Base-by-base conservation (phyloP, 768 basidiomycete species). In the Lanmaoa rubissima region DNA sequence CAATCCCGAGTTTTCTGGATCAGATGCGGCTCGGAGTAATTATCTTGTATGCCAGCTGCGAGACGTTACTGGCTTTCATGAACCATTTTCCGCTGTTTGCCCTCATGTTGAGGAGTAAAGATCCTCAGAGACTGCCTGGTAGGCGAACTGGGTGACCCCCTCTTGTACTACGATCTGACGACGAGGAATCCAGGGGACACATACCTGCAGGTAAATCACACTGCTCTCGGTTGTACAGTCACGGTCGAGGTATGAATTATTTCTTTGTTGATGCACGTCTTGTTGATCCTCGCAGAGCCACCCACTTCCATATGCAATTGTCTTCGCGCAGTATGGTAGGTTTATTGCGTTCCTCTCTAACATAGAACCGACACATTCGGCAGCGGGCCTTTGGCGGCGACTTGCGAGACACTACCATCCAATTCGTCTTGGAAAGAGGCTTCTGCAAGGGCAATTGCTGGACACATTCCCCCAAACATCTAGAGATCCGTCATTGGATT, bases 61-160 rank as follows among this genome's bases (percentile, higher is more conserved):
- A 90, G 61, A 83, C 82, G 0, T 71, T 80, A 2, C 75, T 94
- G 24, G 86, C 85, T 0, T 86, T 94, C 60, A 82, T 98, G 78
- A 95, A 97, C 59, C 87, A 93, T 61, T 97, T 97, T 60, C 94
- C 96, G 1, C 75, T 98, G 3, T 98, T 98, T 69, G 88, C 88
- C 0, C 69, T 98, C 31, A 85, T 95, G 81, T 69, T 98, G 32
- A 78, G 92, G 28, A 61, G 85, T 9, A 97, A 98, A 70, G 92
- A 96, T 66, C 86, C 92, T 1, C 79, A 80, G 63, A 78, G 96
- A 31, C 66, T 97, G 9, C 93, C 96, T 55, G 91, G 94, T 89
- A 41, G 4, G 68, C 53, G 40, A 28, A 39, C 17, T 26, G 10
- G 19, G 12, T 36, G 43, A 45, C 38, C n/a, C 12, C 1, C 8